Evolutionary conservation across 2,329 filamentous ascomycete species (phyloP).

Genomic region (Ophiostoma ulmi): DNA sequence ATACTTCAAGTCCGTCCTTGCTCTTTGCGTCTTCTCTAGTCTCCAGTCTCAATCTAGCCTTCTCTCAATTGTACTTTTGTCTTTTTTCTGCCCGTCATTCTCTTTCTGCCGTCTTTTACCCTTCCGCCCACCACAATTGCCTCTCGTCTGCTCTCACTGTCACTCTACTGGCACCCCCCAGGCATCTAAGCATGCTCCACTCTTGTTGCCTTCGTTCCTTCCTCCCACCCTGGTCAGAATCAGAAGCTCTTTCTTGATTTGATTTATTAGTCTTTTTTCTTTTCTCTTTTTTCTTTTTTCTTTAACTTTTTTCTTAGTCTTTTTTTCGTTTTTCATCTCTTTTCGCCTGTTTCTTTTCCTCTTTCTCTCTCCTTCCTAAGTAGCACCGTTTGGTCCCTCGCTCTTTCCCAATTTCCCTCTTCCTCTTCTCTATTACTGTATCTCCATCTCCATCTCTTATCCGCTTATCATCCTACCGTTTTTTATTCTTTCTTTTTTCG

Average conservation of each 20-base stretch:
- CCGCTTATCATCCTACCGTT: neutral
- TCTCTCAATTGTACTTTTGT: too few species aligned
- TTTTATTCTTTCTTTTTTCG: neutral
- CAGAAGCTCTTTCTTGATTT: conserved; percentile 11
- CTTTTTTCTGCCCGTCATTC: too few species aligned
- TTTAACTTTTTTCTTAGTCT: neutral
- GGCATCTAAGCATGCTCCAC: neutral
- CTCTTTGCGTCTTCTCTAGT: too few species aligned
- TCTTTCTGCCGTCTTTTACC: too few species aligned
- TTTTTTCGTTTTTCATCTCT: conserved; percentile 15
- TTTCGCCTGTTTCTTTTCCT: conserved; percentile 12
- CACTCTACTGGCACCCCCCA: neutral
- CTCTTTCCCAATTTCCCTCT: neutral
- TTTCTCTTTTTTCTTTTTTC: neutral
- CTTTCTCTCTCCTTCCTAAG: neutral
- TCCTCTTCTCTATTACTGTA: neutral
- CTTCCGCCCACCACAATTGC: neutral
- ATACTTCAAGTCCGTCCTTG: neutral
- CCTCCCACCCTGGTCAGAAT: conserved; percentile 6
- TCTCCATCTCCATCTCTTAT: neutral
- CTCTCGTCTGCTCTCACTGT: neutral
- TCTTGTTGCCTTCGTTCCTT: neutral
- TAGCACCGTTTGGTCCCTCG: neutral
- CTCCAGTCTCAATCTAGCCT: too few species aligned
- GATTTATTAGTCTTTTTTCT: neutral